Base-by-base conservation (phyloP, 805 yeast species). In the Kodamaea jinghongensis region DNA sequence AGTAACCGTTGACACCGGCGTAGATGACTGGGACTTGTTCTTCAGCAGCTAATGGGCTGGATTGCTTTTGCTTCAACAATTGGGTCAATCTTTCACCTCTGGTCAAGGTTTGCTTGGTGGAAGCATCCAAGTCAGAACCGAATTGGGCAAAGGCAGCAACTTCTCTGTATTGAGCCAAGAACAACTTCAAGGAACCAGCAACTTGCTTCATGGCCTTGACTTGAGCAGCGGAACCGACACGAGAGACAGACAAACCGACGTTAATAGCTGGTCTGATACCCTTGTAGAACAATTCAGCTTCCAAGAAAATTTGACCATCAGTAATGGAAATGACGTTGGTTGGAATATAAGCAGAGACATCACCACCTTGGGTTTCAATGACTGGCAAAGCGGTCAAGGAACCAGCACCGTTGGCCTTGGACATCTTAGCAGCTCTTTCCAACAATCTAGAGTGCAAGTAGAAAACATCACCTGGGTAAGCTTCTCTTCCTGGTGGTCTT, bases 11-110 rank as follows among this genome's bases (percentile, higher is more conserved):
- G 65, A 95, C 99, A 91, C 99, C 99, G 54, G 98, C 99, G 81
- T 71, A 93, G 69, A 93, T 89, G 68, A 89, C 77, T 68, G 99
- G 99, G 52, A 95, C 99, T 79, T 89, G 96, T 77, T 91, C 96
- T 77, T 93, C 97, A 64, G 98, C 95, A 68, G 96, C 84, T 67
- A 91, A 76, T 71, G 99, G 99, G 61, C 84, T 63, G 81, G 82
- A 88, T 81, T 93, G 99, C 73, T 82, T 86, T 81, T 93, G 99
- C 78, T 91, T 90, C 73, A 93, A 83, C 73, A 93, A 79, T 79
- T 90, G 98, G 61, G 99, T 93, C 68, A 93, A 86, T 81, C 99
- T 91, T 85, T 93, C 99, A 89, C 99, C 99, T 86, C 99, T 90
- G 63, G 79, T 77, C 72, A 93, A 83, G 65, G 99, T 93, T 79